Percentiles rank a stretch among this genome's conserved stretches.
Conservation (phyloP, 345 rosid genomes). For the Camelina sativa region DNA sequence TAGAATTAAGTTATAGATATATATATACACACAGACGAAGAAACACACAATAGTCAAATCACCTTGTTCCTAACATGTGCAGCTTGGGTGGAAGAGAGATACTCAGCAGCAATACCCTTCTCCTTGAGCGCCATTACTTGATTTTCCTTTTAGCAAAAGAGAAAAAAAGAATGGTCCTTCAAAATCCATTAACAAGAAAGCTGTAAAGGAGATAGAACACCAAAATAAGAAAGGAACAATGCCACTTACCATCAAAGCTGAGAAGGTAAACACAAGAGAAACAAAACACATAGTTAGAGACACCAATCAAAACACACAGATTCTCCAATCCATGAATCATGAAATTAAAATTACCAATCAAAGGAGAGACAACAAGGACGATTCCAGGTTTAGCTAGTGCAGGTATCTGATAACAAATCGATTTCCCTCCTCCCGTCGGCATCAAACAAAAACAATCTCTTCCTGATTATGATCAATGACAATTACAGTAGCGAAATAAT, state of each 20-base stretch:
- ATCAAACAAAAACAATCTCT: conserved; percentile 94
- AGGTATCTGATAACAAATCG: conserved; percentile 96
- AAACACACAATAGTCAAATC: conserved; percentile 14
- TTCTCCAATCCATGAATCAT: not conserved
- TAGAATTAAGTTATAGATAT: not conserved
- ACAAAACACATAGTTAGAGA: conserved; percentile 28
- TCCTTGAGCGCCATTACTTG: conserved; percentile 87
- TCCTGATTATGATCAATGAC: conserved; percentile 32
- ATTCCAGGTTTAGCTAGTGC: conserved; percentile 86
- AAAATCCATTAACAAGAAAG: not conserved
- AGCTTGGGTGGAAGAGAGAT: conserved; percentile 83
- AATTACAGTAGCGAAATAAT: not conserved
- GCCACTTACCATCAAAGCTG: conserved; percentile 90
- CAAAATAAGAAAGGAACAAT: not conserved
- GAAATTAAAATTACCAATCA: conserved; percentile 63
- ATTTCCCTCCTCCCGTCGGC: conserved; percentile 99
- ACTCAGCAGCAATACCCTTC: conserved; percentile 93
- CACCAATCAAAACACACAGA: not conserved
- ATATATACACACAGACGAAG: not conserved
- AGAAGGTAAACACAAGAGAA: conserved; percentile 40
- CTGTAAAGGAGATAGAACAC: not conserved
- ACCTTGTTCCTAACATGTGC: conserved; percentile 64
- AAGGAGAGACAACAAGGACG: conserved; percentile 92
- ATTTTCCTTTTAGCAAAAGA: conserved; percentile 63
- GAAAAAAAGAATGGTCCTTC: conserved; percentile 8